Evolutionary conservation across 371 early-diverging fungal species (phyloP).

Genomic region (Fennellomyces sp.): DNA sequence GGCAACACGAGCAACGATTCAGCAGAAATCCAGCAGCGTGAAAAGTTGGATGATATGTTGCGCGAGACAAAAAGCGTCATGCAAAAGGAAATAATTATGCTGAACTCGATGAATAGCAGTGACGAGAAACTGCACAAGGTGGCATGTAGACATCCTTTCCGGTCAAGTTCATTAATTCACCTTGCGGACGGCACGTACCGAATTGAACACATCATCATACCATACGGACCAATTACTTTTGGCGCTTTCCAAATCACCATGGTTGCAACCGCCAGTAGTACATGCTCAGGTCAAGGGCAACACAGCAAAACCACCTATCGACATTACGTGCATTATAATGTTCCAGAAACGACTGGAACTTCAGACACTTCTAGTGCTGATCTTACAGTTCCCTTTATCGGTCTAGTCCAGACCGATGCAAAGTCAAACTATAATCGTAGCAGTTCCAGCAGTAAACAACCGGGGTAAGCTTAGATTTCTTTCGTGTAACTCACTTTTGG

Average conservation of each 20-base stretch:
- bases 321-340: constrained; percentile 13
- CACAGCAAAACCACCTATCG: constrained; percentile 9
- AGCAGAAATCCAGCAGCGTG: neutral
- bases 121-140: neutral
- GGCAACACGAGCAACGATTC: neutral
- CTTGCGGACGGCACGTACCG: constrained; percentile 20
- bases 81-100: neutral
- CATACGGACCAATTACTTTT: constrained; percentile 34
- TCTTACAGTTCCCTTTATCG: neutral
- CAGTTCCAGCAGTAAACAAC: constrained; percentile 1
- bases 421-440: neutral
- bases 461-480: neutral
- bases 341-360: neutral
- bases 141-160: constrained; percentile 30
- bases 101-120: neutral
- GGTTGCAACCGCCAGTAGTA: neutral
- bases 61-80: neutral
- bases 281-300: neutral
- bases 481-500: neutral
- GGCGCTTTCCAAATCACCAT: constrained; percentile 29
- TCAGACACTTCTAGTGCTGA: neutral
- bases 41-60: neutral
- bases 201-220: constrained; percentile 35
- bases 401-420: neutral
- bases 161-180: constrained; percentile 21